Percentiles rank a stretch among this genome's conserved stretches.
Evolutionary conservation across 2,329 filamentous ascomycete genomes (phyloP).

Genomic region (Penicillium sp.): DNA sequence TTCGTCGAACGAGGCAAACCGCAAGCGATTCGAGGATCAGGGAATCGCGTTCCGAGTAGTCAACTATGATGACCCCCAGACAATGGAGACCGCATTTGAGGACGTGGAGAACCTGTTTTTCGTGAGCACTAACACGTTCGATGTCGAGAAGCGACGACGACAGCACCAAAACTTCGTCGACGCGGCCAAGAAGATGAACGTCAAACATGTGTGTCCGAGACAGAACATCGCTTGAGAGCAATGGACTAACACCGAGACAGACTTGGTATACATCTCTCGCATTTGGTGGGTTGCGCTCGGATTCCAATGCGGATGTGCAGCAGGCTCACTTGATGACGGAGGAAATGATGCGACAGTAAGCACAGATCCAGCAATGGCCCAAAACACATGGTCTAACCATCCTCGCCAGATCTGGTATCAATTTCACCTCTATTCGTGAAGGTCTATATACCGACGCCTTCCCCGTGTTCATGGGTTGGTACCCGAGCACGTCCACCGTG

Average conservation of each 20-base stretch:
- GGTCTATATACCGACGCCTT: constrained; percentile 61
- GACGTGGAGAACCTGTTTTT: constrained; percentile 57
- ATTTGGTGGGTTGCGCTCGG: constrained; percentile 48
- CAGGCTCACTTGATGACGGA: constrained; percentile 60
- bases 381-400: background rate
- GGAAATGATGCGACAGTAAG: constrained; percentile 44
- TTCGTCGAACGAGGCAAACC: constrained; percentile 45
- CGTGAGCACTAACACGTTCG: constrained; percentile 54
- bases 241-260: constrained; percentile 41
- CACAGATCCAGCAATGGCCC: too few species aligned
- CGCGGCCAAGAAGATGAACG: constrained; percentile 52
- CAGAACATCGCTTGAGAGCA: constrained; percentile 50
- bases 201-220: constrained; percentile 46
- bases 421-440: constrained; percentile 57
- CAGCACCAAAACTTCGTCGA: constrained; percentile 53
- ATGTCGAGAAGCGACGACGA: constrained; percentile 46
- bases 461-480: constrained; percentile 55
- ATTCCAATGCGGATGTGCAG: constrained; percentile 53
- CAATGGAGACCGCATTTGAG: constrained; percentile 49
- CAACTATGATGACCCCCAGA: constrained; percentile 50
- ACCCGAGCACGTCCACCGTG: constrained; percentile 32
- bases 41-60: constrained; percentile 53
- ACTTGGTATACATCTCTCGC: constrained; percentile 60
- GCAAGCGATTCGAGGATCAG: constrained; percentile 39
- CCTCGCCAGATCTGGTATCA: constrained; percentile 38